A percentile compares a stretch with the other conserved stretches of the same genome.
These are phyloP conservation scores for Alopecurus myosuroides DNA, from an alignment of 176 grass and related monocot species.

Conservation along the genomic window DNA sequence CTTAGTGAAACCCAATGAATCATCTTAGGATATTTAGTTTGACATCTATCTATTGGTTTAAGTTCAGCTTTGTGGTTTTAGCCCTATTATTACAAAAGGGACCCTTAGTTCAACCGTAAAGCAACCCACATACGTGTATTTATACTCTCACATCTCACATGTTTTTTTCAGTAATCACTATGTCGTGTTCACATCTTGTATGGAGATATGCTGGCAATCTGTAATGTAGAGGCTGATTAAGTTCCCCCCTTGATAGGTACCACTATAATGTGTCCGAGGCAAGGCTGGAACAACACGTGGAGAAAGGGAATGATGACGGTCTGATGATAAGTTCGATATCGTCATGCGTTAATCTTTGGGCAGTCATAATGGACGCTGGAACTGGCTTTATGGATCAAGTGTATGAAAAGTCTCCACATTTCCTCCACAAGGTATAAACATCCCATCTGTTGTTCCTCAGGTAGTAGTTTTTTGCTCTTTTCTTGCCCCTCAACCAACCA, in stretches of 20 bases:
- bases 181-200: too few species aligned
- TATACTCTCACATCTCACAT: too few species aligned
- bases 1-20: not conserved
- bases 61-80: too few species aligned
- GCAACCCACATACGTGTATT: too few species aligned
- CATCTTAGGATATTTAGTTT: not conserved
- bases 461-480: slow-evolving; percentile 10
- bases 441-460: not conserved
- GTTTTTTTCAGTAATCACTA: too few species aligned
- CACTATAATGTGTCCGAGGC: slow-evolving; percentile 64
- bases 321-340: slow-evolving; percentile 75
- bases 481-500: not conserved
- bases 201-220: not conserved
- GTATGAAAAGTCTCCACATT: slow-evolving; percentile 53
- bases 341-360: slow-evolving; percentile 69
- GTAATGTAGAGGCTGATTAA: slow-evolving; percentile 23
- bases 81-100: too few species aligned
- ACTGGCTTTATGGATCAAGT: slow-evolving; percentile 70
- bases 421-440: slow-evolving; percentile 46
- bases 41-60: not conserved
- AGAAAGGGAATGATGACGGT: slow-evolving; percentile 75
- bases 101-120: too few species aligned
- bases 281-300: slow-evolving; percentile 60
- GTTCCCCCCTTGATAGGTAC: slow-evolving; percentile 42
- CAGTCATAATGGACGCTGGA: slow-evolving; percentile 81